phyloP scores from a whole-genome alignment of 2,329 filamentous ascomycete genomes.

The Penicillium decumbens region DNA sequence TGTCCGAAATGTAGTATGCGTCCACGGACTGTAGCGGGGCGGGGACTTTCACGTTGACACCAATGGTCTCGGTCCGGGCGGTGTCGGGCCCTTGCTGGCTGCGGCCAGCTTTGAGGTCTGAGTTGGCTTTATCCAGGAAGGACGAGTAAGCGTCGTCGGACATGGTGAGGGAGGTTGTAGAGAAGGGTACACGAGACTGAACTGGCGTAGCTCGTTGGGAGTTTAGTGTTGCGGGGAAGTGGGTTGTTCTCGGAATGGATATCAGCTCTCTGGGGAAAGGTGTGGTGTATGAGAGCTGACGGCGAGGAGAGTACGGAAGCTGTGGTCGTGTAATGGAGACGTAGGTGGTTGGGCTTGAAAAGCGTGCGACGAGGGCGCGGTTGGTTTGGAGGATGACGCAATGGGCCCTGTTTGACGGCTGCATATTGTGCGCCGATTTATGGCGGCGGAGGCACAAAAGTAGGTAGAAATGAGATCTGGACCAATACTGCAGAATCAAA shows the following conservation, averaged over 20 bases:
- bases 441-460: not conserved
- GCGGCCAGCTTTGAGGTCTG: constrained; percentile 49
- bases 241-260: not conserved
- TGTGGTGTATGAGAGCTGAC: not conserved
- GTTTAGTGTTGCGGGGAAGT: constrained; percentile 8
- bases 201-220: constrained; percentile 1
- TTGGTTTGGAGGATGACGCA: constrained; percentile 20
- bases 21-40: constrained; percentile 53
- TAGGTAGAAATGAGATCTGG: not conserved
- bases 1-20: constrained; percentile 70
- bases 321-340: not conserved
- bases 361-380: constrained; percentile 3
- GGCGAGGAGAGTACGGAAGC: not conserved
- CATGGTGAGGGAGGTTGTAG: constrained; percentile 31
- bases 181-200: constrained; percentile 11
- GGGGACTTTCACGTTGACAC: constrained; percentile 56
- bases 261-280: not conserved
- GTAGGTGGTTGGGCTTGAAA: constrained; percentile 2
- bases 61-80: constrained; percentile 37
- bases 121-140: constrained; percentile 83
- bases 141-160: constrained; percentile 75
- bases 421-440: constrained; percentile 12
- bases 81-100: constrained; percentile 19
- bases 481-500: not conserved
- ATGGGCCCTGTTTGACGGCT: constrained; percentile 14